Percentiles rank a stretch among this genome's conserved stretches.
These are phyloP conservation scores for Micractinium sp. DNA, from an alignment of 139 green algal genomes.

Conservation along the genomic window DNA sequence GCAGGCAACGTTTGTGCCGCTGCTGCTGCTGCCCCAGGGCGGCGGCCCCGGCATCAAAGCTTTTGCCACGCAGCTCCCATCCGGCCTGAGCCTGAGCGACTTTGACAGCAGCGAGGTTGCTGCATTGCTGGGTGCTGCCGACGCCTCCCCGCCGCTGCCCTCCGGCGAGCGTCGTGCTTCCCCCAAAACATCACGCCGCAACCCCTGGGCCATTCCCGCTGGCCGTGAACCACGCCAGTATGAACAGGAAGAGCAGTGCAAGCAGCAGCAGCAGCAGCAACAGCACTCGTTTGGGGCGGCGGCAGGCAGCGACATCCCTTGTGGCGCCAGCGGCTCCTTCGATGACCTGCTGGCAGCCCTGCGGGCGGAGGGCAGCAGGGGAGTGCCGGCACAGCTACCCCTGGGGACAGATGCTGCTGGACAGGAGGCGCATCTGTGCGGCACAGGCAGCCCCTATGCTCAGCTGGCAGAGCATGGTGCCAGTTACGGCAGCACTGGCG, in stretches of 20 bases:
- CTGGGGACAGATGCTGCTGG: not conserved
- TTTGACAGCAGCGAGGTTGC: not conserved
- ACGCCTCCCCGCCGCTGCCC: not conserved
- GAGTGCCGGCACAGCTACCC: not conserved
- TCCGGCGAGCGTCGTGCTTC: not conserved
- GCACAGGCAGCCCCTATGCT: not conserved
- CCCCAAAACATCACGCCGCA: not conserved
- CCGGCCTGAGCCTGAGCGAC: not conserved
- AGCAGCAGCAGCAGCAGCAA: not conserved
- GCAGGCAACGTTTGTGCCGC: not conserved
- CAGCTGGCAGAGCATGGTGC: not conserved
- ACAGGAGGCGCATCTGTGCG: not conserved
- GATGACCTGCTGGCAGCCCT: not conserved
- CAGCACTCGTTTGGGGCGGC: not conserved
- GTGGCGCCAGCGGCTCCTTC: not conserved
- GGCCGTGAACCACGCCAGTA: not conserved
- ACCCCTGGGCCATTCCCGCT: not conserved
- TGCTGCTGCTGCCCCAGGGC: conserved; percentile 8
- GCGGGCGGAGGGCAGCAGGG: not conserved
- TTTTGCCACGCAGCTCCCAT: not conserved
- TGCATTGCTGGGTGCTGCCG: not conserved
- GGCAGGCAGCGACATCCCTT: not conserved
- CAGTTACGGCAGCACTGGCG: not conserved
- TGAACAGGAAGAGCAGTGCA: too few relatives aligned
- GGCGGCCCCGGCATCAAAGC: not conserved